Evolutionary conservation across 345 rosid genomes (phyloP).

Genomic region (Salix viminalis): DNA sequence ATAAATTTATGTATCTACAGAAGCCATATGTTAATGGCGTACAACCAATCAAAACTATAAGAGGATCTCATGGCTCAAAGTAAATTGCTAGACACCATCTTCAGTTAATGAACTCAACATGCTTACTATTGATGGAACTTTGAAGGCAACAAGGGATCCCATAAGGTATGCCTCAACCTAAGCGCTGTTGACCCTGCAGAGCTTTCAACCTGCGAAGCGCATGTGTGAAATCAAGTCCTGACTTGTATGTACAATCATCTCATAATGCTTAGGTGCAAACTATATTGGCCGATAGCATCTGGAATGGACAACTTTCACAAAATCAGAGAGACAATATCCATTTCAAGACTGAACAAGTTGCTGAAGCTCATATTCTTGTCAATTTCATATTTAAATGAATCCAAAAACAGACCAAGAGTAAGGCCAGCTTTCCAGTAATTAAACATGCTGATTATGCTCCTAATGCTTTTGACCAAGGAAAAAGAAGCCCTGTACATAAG

Average conservation of each 20-base stretch:
- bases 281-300: no score
- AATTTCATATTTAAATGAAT: constrained; percentile 77
- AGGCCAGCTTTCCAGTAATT: constrained; percentile 94
- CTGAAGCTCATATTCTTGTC: constrained; percentile 23
- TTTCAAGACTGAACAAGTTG: constrained; percentile 21
- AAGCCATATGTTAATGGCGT: no score
- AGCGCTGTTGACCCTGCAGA: no score
- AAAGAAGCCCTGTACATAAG: constrained; percentile 71
- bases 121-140: background rate
- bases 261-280: no score
- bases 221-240: background rate
- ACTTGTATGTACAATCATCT: background rate
- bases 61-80: no score
- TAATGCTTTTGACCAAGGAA: constrained; percentile 42
- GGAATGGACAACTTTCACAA: background rate
- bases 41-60: no score
- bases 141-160: background rate
- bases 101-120: background rate
- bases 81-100: background rate
- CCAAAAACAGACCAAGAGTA: constrained; percentile 83
- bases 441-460: constrained; percentile 58
- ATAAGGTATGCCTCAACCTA: background rate
- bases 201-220: background rate
- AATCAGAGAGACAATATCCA: constrained; percentile 23
- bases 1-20: no score